Percentiles rank a stretch among this genome's conserved stretches.
Conservation (phyloP, 768 basidiomycete genomes). For the Lepiota subincarnata region DNA sequence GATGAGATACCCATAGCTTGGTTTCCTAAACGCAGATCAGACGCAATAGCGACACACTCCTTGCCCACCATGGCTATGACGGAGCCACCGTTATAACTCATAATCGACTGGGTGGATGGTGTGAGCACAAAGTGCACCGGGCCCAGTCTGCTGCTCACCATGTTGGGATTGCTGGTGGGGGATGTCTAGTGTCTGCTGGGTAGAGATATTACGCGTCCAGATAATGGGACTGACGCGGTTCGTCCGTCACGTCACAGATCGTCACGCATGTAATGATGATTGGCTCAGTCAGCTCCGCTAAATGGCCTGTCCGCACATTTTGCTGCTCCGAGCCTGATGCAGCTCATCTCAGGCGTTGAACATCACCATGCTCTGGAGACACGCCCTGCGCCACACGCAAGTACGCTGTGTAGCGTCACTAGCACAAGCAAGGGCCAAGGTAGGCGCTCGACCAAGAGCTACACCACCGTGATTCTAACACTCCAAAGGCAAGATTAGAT, state of each 20-base stretch:
- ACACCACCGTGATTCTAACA: not conserved
- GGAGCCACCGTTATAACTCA: conserved; percentile 96
- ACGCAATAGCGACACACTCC: conserved; percentile 97
- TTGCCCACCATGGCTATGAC: conserved; percentile 99
- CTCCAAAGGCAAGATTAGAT: conserved; percentile 49
- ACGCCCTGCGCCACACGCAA: not conserved
- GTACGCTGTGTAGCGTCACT: not conserved
- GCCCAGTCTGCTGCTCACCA: conserved; percentile 28
- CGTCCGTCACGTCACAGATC: conserved; percentile 23
- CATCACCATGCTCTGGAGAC: conserved; percentile 1
- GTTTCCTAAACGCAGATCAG: conserved; percentile 87
- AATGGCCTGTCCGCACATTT: not conserved
- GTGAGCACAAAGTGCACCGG: conserved; percentile 13
- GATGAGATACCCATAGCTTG: conserved; percentile 82
- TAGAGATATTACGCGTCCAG: conserved; percentile 17
- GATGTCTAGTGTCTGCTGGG: conserved; percentile 9
- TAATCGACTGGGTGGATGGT: conserved; percentile 60
- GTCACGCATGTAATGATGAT: conserved; percentile 18
- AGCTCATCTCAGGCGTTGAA: not conserved
- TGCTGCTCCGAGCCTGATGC: not conserved
- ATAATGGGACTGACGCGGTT: conserved; percentile 39
- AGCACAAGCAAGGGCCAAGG: conserved; percentile 12
- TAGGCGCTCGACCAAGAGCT: not conserved
- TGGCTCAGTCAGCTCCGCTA: not conserved
- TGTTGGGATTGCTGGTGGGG: conserved; percentile 24